Conservation (phyloP, 2,329 filamentous ascomycete genomes). For the Cryphonectria naterciae region DNA sequence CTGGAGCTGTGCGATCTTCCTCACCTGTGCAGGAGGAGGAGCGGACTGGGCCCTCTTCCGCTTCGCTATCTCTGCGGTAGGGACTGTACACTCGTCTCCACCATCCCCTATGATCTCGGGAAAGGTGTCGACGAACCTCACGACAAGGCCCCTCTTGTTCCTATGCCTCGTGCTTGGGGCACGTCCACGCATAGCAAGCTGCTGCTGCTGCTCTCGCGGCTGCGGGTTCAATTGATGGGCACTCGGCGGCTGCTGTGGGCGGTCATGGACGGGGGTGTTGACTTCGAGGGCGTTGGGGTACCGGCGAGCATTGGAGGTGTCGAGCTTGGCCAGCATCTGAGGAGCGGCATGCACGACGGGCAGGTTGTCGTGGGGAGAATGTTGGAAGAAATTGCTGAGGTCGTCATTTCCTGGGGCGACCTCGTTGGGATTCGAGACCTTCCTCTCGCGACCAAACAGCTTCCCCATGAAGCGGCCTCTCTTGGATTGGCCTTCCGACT, state of each 20-base stretch:
- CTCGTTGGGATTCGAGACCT: slow-evolving; percentile 44
- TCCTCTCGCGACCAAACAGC: slow-evolving; percentile 55
- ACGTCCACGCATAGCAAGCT: slow-evolving; percentile 48
- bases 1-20: slow-evolving; percentile 34
- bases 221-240: slow-evolving; percentile 41
- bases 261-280: slow-evolving; percentile 38
- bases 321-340: slow-evolving; percentile 55
- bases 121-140: slow-evolving; percentile 72
- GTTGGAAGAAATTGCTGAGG: slow-evolving; percentile 63
- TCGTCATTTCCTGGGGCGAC: slow-evolving; percentile 49
- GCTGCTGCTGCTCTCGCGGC: slow-evolving; percentile 34
- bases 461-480: slow-evolving; percentile 66
- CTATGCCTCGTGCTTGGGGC: slow-evolving; percentile 48
- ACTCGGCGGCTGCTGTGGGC: slow-evolving; percentile 7
- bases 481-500: slow-evolving; percentile 35
- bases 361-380: slow-evolving; percentile 55
- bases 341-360: slow-evolving; percentile 57
- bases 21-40: slow-evolving; percentile 38
- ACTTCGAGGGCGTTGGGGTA: slow-evolving; percentile 59
- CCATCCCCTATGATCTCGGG: slow-evolving; percentile 89
- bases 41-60: slow-evolving; percentile 51
- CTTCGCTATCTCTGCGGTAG: slow-evolving; percentile 71
- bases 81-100: slow-evolving; percentile 80
- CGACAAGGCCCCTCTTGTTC: slow-evolving; percentile 69
- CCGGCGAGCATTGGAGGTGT: slow-evolving; percentile 58